A percentile compares a stretch with the other conserved stretches of the same genome.
phyloP scores from a whole-genome alignment of 768 basidiomycete genomes.

The Leccinum arenicola region DNA sequence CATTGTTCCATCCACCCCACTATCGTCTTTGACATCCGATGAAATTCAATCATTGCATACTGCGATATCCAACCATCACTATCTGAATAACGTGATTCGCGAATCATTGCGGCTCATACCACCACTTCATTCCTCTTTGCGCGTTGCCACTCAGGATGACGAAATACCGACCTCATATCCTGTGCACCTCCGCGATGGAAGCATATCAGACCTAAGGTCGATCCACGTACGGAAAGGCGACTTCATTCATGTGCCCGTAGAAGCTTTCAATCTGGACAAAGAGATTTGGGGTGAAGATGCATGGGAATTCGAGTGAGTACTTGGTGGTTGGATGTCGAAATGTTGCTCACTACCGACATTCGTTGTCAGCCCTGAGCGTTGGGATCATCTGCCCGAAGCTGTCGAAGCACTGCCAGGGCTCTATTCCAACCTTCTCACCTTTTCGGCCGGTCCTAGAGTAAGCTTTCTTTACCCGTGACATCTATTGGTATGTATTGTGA shows the following conservation, averaged over 20 bases:
- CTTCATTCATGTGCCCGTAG: conserved; percentile 74
- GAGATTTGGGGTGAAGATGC: conserved; percentile 78
- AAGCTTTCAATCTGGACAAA: conserved; percentile 77
- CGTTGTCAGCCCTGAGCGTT: conserved; percentile 66
- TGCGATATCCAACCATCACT: conserved; percentile 58
- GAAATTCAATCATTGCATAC: conserved; percentile 61
- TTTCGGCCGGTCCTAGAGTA: conserved; percentile 81
- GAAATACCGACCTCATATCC: conserved; percentile 69
- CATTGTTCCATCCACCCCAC: conserved; percentile 39
- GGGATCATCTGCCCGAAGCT: conserved; percentile 73
- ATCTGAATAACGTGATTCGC: conserved; percentile 70
- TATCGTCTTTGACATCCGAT: conserved; percentile 53
- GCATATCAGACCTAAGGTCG: conserved; percentile 37
- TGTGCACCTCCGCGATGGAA: conserved; percentile 50
- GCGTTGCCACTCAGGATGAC: conserved; percentile 77
- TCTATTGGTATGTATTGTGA: background rate
- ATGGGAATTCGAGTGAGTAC: conserved; percentile 73
- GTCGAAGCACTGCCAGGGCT: conserved; percentile 67
- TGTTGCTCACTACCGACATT: conserved; percentile 2
- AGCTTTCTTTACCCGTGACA: conserved; percentile 25
- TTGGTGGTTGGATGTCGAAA: background rate
- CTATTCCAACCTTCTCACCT: conserved; percentile 68
- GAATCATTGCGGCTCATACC: conserved; percentile 79
- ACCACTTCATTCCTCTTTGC: conserved; percentile 77
- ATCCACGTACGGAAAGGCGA: conserved; percentile 63